Percentiles rank a stretch among this genome's conserved stretches.
phyloP scores from a whole-genome alignment of 805 yeast species.

The Nadsonia fulvescens region DNA sequence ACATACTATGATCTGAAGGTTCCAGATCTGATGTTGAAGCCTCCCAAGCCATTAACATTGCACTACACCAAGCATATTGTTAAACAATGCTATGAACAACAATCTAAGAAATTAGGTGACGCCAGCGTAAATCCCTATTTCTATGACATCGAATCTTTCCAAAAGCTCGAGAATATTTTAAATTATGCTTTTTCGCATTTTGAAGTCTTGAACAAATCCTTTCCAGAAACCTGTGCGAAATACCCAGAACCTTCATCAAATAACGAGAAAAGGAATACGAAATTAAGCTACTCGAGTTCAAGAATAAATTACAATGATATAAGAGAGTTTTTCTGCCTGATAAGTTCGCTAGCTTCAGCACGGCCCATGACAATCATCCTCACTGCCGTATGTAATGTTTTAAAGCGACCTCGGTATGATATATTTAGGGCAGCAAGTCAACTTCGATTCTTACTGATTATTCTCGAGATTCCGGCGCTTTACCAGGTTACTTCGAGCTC shows the following conservation, averaged over 20 bases:
- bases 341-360: constrained; percentile 37
- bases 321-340: constrained; percentile 25
- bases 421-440: constrained; percentile 25
- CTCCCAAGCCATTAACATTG: too few relatives aligned
- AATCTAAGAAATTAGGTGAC: constrained; percentile 1
- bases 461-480: constrained; percentile 52
- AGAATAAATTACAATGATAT: constrained; percentile 35
- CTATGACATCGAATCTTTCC: constrained; percentile 18
- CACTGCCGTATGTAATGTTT: constrained; percentile 29
- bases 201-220: constrained; percentile 35
- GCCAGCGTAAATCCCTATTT: neutral
- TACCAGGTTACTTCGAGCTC: constrained; percentile 10
- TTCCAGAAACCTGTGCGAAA: too few relatives aligned
- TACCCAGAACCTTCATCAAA: too few relatives aligned
- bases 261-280: constrained; percentile 12
- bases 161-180: constrained; percentile 33
- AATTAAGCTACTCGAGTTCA: constrained; percentile 26
- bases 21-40: too few relatives aligned
- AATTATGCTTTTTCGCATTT: constrained; percentile 29
- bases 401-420: constrained; percentile 30
- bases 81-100: neutral
- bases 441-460: constrained; percentile 41
- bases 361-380: constrained; percentile 42
- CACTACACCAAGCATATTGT: constrained; percentile 3
- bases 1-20: constrained; percentile 13